These are phyloP conservation scores for Ustilago vetiveriae DNA, from an alignment of 1,284 basidiomycete species.

Conservation along the genomic window DNA sequence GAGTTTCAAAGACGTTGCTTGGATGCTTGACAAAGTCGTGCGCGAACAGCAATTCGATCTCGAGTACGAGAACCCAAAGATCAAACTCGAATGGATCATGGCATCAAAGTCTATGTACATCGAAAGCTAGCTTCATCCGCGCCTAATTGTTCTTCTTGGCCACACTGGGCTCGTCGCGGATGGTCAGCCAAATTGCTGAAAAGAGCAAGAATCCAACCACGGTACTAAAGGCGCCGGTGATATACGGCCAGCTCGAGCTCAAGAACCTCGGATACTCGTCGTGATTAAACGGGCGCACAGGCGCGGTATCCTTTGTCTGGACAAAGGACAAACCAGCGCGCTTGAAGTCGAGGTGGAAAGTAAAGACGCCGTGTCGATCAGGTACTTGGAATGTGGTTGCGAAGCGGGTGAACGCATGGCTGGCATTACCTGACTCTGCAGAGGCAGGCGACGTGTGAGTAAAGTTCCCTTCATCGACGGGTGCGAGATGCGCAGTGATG, in stretches of 20 bases:
- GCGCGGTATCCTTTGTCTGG: slow-evolving; percentile 76
- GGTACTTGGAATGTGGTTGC: slow-evolving; percentile 83
- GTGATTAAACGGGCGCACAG: slow-evolving; percentile 91
- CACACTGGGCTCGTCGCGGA: slow-evolving; percentile 11
- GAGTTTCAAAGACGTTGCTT: no score
- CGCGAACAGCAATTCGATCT: no score
- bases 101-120: no score
- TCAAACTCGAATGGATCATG: no score
- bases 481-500: slow-evolving; percentile 52
- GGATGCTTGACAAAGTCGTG: no score
- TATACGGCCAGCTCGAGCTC: slow-evolving; percentile 93
- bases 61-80: no score
- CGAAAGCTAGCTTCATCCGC: no score
- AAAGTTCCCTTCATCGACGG: slow-evolving; percentile 14
- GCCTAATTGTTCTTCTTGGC: slow-evolving; percentile 28
- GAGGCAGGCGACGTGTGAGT: neutral
- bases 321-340: slow-evolving; percentile 84
- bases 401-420: slow-evolving; percentile 71
- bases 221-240: slow-evolving; percentile 86
- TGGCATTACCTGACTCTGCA: neutral
- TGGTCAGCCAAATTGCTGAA: slow-evolving; percentile 78
- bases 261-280: slow-evolving; percentile 95
- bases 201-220: slow-evolving; percentile 85
- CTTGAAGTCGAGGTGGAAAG: slow-evolving; percentile 88
- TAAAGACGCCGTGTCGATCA: slow-evolving; percentile 97